Conservation (phyloP, 768 basidiomycete species). For the Phylloporus arenicola region DNA sequence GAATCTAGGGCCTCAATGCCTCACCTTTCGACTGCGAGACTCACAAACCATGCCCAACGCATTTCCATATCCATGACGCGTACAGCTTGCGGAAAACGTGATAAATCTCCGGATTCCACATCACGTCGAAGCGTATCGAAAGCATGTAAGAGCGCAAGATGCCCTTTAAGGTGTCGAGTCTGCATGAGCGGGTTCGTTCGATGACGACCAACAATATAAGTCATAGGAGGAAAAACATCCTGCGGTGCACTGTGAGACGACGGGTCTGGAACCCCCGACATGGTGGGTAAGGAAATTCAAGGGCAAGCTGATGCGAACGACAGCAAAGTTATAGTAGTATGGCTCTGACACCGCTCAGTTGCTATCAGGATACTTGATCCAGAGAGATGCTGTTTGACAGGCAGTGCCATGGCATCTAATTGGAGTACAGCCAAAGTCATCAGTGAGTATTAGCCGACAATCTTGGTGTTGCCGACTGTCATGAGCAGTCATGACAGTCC, state of each 20-base stretch:
- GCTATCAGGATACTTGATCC: not conserved
- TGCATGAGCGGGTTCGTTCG: not conserved
- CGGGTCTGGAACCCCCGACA: not conserved
- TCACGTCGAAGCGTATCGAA: constrained; percentile 21
- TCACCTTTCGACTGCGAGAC: constrained; percentile 34
- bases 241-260: not conserved
- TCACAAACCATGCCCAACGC: constrained; percentile 38
- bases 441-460: too few species aligned
- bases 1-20: not conserved
- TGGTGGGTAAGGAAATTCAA: not conserved
- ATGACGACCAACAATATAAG: not conserved
- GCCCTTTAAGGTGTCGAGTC: constrained; percentile 25
- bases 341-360: not conserved
- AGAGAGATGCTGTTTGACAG: not conserved
- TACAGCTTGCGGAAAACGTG: constrained; percentile 8
- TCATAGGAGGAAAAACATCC: not conserved
- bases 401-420: too few species aligned
- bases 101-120: constrained; percentile 16
- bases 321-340: not conserved
- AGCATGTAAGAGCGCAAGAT: constrained; percentile 26
- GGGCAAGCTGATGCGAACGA: not conserved
- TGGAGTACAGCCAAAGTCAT: too few species aligned
- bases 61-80: constrained; percentile 18
- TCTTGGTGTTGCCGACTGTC: too few species aligned
- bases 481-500: too few species aligned